Conservation (phyloP, 2,329 filamentous ascomycete genomes). For the Phialophora expanda region DNA sequence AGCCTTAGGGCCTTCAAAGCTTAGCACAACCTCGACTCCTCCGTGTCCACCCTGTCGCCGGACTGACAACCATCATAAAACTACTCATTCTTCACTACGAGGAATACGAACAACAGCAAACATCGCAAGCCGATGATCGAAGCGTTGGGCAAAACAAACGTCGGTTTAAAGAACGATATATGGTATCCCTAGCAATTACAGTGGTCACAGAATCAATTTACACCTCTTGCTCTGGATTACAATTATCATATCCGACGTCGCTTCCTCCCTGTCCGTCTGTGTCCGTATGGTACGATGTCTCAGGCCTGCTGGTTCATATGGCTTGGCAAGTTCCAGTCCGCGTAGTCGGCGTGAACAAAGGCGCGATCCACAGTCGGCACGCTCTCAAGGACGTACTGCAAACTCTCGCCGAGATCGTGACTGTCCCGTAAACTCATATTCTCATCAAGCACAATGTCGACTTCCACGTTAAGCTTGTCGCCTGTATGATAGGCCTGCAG, state of each 20-base stretch:
- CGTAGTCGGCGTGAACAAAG: constrained; percentile 62
- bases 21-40: background rate
- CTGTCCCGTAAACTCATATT: constrained; percentile 76
- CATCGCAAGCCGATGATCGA: background rate
- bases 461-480: constrained; percentile 81
- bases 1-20: background rate
- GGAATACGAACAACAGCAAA: background rate
- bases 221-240: background rate
- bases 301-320: constrained; percentile 45
- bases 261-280: background rate
- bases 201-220: background rate
- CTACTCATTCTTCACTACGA: background rate
- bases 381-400: constrained; percentile 84
- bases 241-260: background rate
- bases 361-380: constrained; percentile 77
- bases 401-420: constrained; percentile 76
- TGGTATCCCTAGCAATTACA: background rate
- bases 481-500: constrained; percentile 83
- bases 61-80: background rate
- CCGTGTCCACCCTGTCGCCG: too few relatives aligned
- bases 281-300: background rate
- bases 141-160: background rate
- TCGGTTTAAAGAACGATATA: background rate
- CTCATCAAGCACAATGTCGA: constrained; percentile 82
- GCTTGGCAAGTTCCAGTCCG: constrained; percentile 51